Conservation (phyloP, 2,329 filamentous ascomycete genomes). For the Drechslerella coelobrocha region DNA sequence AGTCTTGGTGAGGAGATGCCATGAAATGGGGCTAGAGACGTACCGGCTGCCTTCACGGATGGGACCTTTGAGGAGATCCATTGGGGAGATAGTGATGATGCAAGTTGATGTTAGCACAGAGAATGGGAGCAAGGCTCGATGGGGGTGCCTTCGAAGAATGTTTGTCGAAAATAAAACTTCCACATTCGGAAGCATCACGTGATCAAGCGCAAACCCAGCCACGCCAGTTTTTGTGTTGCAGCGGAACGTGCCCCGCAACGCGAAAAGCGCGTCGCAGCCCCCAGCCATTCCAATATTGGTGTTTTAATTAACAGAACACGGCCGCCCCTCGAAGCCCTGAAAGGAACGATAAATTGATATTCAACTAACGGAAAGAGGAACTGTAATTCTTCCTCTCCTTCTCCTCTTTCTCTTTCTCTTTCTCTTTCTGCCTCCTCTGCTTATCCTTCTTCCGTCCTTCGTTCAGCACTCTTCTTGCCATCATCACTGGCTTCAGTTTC, state of each 20-base stretch:
- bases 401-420: constrained; percentile 7
- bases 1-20: background rate
- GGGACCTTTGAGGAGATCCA: constrained; percentile 49
- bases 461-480: background rate
- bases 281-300: constrained; percentile 49
- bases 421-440: constrained; percentile 12
- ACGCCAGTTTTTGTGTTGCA: constrained; percentile 25
- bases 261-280: constrained; percentile 22
- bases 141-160: background rate
- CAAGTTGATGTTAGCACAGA: background rate
- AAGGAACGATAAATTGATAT: constrained; percentile 21
- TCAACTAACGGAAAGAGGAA: constrained; percentile 27
- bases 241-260: constrained; percentile 33
- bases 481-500: constrained; percentile 1
- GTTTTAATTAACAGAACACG: constrained; percentile 23
- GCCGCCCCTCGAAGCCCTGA: constrained; percentile 17
- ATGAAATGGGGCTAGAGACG: background rate
- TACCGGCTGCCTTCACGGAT: constrained; percentile 50
- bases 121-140: background rate
- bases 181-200: background rate
- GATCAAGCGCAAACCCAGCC: constrained; percentile 5
- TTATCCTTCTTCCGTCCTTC: constrained; percentile 1
- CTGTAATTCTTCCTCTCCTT: constrained; percentile 6
- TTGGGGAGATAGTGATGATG: constrained; percentile 6
- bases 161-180: constrained; percentile 5